phyloP scores from a whole-genome alignment of 164 flowering plant genomes.

The Vitis rupestris region DNA sequence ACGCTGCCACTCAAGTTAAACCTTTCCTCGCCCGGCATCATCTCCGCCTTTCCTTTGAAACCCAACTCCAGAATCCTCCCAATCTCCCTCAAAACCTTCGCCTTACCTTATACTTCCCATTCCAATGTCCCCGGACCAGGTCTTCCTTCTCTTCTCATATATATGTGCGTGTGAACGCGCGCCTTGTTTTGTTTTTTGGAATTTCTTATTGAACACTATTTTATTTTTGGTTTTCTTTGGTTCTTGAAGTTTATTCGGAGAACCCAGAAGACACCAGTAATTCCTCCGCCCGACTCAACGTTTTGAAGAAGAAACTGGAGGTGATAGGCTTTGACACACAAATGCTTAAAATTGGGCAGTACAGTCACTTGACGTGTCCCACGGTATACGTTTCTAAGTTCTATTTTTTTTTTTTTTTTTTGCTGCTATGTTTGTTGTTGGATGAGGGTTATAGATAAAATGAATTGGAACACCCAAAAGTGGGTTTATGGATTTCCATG shows the following conservation, averaged over 20 bases:
- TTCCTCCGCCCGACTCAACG: constrained; percentile 10
- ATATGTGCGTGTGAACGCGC: background rate
- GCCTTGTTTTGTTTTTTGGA: background rate
- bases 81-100: constrained; percentile 15
- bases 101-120: constrained; percentile 16
- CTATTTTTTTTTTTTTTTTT: too few relatives aligned
- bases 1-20: constrained; percentile 1
- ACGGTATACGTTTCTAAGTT: constrained; percentile 26
- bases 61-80: constrained; percentile 13
- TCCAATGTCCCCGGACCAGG: constrained; percentile 18
- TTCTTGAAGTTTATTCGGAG: constrained; percentile 21
- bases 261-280: constrained; percentile 9
- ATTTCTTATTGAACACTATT: too few relatives aligned
- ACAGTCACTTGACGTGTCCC: constrained; percentile 43
- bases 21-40: constrained; percentile 8
- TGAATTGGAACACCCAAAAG: too few relatives aligned
- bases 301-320: constrained; percentile 36
- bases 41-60: constrained; percentile 12
- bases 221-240: background rate
- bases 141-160: background rate
- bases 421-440: too few relatives aligned
- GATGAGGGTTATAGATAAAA: too few relatives aligned
- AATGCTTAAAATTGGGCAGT: constrained; percentile 35
- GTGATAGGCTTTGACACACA: constrained; percentile 31
- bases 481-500: too few relatives aligned